A percentile compares a stretch with the other conserved stretches of the same genome.
phyloP scores from a whole-genome alignment of 2,329 filamentous ascomycete genomes.

The Didymella pomorum region DNA sequence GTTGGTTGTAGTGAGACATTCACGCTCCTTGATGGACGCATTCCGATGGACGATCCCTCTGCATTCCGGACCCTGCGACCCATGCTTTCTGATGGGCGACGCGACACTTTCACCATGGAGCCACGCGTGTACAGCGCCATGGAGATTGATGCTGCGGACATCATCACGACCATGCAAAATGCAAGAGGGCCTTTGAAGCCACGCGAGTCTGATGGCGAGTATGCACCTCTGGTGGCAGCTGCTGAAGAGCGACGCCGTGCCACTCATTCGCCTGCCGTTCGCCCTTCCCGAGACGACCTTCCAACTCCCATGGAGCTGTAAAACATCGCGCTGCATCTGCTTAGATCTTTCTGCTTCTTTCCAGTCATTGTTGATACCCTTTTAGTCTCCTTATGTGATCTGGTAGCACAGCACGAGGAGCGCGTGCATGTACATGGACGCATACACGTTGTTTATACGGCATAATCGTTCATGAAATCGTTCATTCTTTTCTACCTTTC shows the following conservation, averaged over 20 bases:
- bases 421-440: slow-evolving; percentile 5
- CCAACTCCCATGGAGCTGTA: slow-evolving; percentile 19
- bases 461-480: background rate
- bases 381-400: slow-evolving; percentile 9
- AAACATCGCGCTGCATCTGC: slow-evolving; percentile 1
- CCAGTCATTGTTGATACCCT: slow-evolving; percentile 30
- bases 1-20: slow-evolving; percentile 49
- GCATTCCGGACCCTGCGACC: slow-evolving; percentile 46
- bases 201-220: slow-evolving; percentile 43
- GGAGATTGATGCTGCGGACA: slow-evolving; percentile 48
- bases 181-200: slow-evolving; percentile 37
- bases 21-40: slow-evolving; percentile 46
- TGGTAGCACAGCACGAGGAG: slow-evolving; percentile 3
- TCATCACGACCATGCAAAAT: slow-evolving; percentile 48
- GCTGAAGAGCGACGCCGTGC: slow-evolving; percentile 39
- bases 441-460: slow-evolving; percentile 4
- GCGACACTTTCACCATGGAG: slow-evolving; percentile 38
- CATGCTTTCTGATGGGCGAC: slow-evolving; percentile 27
- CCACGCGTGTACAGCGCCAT: slow-evolving; percentile 47
- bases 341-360: slow-evolving; percentile 8
- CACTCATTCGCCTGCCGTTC: slow-evolving; percentile 30
- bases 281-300: slow-evolving; percentile 1
- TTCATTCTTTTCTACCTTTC: background rate
- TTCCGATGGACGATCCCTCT: slow-evolving; percentile 43
- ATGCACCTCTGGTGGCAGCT: slow-evolving; percentile 38